phyloP scores from a whole-genome alignment of 2,329 filamentous ascomycete genomes.

The Ophiostoma populinum region DNA sequence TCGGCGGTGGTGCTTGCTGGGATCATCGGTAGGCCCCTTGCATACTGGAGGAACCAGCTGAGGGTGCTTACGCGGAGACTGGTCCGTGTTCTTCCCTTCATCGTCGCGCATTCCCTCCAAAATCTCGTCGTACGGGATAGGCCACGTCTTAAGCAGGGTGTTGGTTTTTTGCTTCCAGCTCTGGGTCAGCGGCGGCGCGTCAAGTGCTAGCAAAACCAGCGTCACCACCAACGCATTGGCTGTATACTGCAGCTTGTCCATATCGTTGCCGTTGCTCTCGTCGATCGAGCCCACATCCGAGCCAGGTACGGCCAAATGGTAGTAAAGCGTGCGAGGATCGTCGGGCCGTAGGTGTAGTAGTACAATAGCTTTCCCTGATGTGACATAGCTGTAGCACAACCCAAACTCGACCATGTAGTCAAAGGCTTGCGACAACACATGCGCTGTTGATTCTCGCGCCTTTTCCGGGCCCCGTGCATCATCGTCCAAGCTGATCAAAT shows the following conservation, averaged over 20 bases:
- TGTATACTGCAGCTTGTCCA: neutral
- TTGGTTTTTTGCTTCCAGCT: slow-evolving; percentile 1
- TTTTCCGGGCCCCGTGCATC: too few species aligned
- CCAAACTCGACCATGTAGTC: slow-evolving; percentile 2
- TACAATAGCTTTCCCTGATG: neutral
- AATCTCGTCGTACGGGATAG: neutral
- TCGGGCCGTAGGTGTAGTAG: neutral
- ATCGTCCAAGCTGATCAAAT: too few species aligned
- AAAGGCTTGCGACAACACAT: too few species aligned
- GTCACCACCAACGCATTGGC: slow-evolving; percentile 3
- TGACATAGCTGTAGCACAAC: neutral
- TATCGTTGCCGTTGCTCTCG: neutral
- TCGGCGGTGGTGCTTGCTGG: too few species aligned
- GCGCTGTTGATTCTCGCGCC: too few species aligned
- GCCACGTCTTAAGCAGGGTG: neutral
- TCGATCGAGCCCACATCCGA: neutral
- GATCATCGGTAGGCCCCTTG: too few species aligned
- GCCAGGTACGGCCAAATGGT: slow-evolving; percentile 1
- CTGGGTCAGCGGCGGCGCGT: neutral
- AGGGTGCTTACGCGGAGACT: too few species aligned
- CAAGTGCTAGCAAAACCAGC: neutral
- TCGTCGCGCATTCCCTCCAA: neutral
- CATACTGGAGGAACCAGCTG: too few species aligned
- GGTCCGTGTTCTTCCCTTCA: neutral
- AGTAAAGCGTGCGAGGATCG: neutral